Base-by-base conservation (phyloP, 2,329 filamentous ascomycete genomes). In the Sporothrix mexicana region DNA sequence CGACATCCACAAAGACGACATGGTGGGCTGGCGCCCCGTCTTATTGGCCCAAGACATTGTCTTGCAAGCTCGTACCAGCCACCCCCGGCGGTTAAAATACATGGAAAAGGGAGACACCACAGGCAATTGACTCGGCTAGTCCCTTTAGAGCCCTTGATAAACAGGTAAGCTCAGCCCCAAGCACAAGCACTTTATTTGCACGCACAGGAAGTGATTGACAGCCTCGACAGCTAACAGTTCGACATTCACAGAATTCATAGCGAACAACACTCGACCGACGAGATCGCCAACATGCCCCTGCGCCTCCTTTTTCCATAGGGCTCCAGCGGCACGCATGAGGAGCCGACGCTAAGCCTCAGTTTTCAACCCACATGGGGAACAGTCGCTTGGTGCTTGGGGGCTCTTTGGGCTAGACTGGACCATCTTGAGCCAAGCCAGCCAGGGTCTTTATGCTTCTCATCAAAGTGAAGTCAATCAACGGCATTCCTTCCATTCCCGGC, bases 271-370 rank as follows among this genome's bases (percentile, higher is more conserved):
- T 36, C 30, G 30, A 36, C 3, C 30, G 30, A 36, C 3, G 30
- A 36, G 30, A 36, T 36, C 30, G 30, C 30, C 30, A 36, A 7
- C 30, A 36, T 36, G 20, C 36, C 41, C 41, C 59, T 45, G 41
- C 59, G 59, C 59, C 41, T 64, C 59, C 59, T 64, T 64, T 64
- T 45, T 61, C 25, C 59, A 45, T 4, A 45, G 36, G n/a, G 36
- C 59, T 45, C 59, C 59, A 45, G 36, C 59, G 59, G 59, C 36
- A 43, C 59, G n/a, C 36, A 64, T 41, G 9, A 61, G 57, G 30
- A 9, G 15, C 25, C 25, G 30, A 61, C 57, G 17, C 57, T 62
- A 43, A 62, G 61, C 61, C 61, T 17, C 20, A 47, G 20, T 36
- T 64, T 6, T 62, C 17, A 62, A 62, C 41, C 36, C 7, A 62